These are phyloP conservation scores for Populus ilicifolia DNA, from an alignment of 345 rosid species.

Conservation along the genomic window DNA sequence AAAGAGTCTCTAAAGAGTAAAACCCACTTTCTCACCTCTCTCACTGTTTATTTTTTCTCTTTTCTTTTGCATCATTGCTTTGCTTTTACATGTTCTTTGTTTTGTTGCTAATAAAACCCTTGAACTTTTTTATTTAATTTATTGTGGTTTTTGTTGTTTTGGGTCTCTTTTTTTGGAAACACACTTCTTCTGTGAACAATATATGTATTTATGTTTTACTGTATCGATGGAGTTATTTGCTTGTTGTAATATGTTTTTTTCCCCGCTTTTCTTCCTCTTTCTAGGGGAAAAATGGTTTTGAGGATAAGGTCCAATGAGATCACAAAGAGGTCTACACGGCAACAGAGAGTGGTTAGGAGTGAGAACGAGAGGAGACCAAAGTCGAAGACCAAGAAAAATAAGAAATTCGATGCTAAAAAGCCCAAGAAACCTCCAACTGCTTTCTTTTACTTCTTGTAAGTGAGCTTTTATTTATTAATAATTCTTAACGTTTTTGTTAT, in stretches of 20 bases:
- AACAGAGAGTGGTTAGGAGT: not conserved
- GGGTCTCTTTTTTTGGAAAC: not conserved
- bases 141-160: not conserved
- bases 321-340: conserved; percentile 17
- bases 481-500: not conserved
- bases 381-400: conserved; percentile 35
- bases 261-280: not conserved
- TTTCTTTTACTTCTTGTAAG: conserved; percentile 83
- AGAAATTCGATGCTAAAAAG: conserved; percentile 49
- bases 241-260: not conserved
- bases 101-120: too few species aligned
- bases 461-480: not conserved
- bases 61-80: not conserved
- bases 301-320: conserved; percentile 28
- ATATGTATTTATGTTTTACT: not conserved
- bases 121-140: too few species aligned
- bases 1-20: conserved; percentile 9
- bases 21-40: not conserved
- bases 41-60: not conserved
- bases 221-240: not conserved
- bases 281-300: conserved; percentile 33
- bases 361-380: conserved; percentile 24
- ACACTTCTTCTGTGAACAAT: not conserved
- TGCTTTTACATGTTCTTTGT: too few species aligned
- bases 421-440: conserved; percentile 96